phyloP scores from a whole-genome alignment of 1,139 yeast species.

The Tardiomyces blankii region DNA sequence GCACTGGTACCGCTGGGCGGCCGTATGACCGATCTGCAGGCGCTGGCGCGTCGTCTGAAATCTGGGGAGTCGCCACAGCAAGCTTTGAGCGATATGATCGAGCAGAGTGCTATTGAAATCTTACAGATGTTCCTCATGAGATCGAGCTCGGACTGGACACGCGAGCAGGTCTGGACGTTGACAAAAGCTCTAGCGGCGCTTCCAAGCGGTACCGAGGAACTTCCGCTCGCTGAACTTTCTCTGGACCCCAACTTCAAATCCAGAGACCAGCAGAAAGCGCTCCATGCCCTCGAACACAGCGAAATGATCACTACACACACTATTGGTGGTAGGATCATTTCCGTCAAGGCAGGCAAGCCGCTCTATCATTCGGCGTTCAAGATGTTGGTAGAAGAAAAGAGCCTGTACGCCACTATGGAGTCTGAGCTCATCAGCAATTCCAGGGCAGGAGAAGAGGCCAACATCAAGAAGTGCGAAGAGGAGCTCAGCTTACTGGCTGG shows the following conservation, averaged over 20 bases:
- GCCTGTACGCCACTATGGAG: constrained; percentile 53
- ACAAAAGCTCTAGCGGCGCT: constrained; percentile 48
- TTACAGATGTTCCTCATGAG: constrained; percentile 64
- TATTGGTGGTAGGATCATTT: constrained; percentile 62
- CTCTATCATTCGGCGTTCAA: constrained; percentile 71
- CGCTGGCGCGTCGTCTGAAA: constrained; percentile 75
- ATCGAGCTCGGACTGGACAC: constrained; percentile 43
- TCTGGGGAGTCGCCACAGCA: constrained; percentile 75
- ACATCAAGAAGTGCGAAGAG: constrained; percentile 54
- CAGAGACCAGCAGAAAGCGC: constrained; percentile 26
- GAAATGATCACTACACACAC: constrained; percentile 62
- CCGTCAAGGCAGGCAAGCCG: constrained; percentile 74
- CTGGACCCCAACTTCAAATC: constrained; percentile 12
- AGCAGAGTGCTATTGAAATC: constrained; percentile 79
- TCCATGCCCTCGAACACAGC: constrained; percentile 64
- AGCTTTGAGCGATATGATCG: constrained; percentile 71
- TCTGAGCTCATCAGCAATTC: constrained; percentile 44
- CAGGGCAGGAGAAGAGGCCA: constrained; percentile 48
- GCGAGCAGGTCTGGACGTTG: constrained; percentile 84
- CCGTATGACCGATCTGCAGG: constrained; percentile 85
- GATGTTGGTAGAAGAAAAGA: constrained; percentile 46
- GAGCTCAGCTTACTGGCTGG: constrained; percentile 53
- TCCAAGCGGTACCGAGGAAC: background rate
- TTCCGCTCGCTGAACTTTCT: background rate
- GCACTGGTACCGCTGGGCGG: constrained; percentile 80